Percentiles rank a stretch among this genome's conserved stretches.
These are phyloP conservation scores for Solanum aculeatissimum DNA, from an alignment of 305 asterid genomes.

Conservation along the genomic window DNA sequence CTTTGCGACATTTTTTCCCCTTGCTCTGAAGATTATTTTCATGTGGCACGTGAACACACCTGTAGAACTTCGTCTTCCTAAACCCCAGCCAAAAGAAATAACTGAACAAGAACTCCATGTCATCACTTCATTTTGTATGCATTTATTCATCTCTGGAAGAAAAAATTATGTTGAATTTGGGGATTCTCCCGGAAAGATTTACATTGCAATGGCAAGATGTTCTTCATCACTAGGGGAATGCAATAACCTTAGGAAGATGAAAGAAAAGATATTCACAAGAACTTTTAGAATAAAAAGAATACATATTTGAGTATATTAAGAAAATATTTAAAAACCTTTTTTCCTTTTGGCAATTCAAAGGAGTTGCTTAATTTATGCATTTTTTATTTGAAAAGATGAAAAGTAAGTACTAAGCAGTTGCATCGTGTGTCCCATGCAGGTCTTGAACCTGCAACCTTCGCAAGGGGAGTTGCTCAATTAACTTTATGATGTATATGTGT, in stretches of 20 bases:
- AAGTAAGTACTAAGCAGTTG: not conserved
- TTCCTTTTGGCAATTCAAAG: not conserved
- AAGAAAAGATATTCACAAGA: not conserved
- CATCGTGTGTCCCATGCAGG: not conserved
- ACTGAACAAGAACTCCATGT: not conserved
- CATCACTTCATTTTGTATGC: not conserved
- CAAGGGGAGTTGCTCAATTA: not conserved
- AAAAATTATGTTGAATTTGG: not conserved
- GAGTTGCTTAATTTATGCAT: not conserved
- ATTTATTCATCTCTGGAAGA: not conserved
- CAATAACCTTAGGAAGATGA: not conserved
- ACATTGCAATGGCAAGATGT: not conserved
- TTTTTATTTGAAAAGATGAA: not conserved
- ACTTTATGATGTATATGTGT: not conserved
- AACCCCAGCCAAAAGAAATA: not conserved
- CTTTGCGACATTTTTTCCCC: not conserved
- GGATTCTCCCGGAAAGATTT: not conserved
- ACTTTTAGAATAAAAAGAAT: not conserved
- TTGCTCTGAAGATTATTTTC: not conserved
- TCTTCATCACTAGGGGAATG: not conserved
- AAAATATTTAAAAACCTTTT: not conserved
- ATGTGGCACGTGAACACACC: not conserved
- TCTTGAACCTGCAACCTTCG: not conserved
- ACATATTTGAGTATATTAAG: not conserved
- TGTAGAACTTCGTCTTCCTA: not conserved